A percentile compares a stretch with the other conserved stretches of the same genome.
Conservation (phyloP, 1,284 basidiomycete species). For the Apiotrichum siamense region DNA sequence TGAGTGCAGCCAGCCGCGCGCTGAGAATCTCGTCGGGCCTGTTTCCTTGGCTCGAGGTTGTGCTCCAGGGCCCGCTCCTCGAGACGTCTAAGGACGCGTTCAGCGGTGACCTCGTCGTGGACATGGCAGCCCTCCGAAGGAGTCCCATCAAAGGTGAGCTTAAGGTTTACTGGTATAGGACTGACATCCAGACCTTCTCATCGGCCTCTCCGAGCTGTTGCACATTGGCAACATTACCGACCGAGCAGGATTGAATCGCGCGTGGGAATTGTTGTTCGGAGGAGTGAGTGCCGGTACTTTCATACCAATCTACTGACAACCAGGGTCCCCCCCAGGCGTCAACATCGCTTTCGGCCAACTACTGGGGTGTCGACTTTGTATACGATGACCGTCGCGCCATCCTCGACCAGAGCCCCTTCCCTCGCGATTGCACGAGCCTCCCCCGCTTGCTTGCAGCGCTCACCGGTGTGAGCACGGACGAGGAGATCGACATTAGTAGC, state of each 20-base stretch:
- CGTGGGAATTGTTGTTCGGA: conserved; percentile 37
- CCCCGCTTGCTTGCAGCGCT: conserved; percentile 29
- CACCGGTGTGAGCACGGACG: conserved; percentile 21
- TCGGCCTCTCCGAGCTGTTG: conserved; percentile 34
- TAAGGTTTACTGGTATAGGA: not conserved
- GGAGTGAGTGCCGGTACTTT: conserved; percentile 2
- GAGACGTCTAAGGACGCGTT: conserved; percentile 15
- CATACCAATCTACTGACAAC: too few species aligned
- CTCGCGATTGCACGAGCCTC: conserved; percentile 25
- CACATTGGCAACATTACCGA: conserved; percentile 31
- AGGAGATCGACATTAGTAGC: conserved; percentile 8
- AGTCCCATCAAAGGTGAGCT: conserved; percentile 37
- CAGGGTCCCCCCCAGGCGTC: conserved; percentile 25
- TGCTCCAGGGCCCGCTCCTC: conserved; percentile 34
- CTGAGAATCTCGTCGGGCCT: conserved; percentile 28
- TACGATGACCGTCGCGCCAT: conserved; percentile 30
- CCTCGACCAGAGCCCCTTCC: conserved; percentile 33
- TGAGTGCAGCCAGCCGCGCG: conserved; percentile 29
- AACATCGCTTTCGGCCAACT: conserved; percentile 31
- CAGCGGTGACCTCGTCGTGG: conserved; percentile 11
- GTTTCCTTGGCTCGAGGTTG: conserved; percentile 36
- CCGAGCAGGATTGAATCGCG: conserved; percentile 25
- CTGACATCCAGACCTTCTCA: conserved; percentile 31
- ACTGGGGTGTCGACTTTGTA: conserved; percentile 36
- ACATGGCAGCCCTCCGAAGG: conserved; percentile 22